phyloP scores from a whole-genome alignment of 2,329 filamentous ascomycete genomes.

The Lasiodiplodia sp. region DNA sequence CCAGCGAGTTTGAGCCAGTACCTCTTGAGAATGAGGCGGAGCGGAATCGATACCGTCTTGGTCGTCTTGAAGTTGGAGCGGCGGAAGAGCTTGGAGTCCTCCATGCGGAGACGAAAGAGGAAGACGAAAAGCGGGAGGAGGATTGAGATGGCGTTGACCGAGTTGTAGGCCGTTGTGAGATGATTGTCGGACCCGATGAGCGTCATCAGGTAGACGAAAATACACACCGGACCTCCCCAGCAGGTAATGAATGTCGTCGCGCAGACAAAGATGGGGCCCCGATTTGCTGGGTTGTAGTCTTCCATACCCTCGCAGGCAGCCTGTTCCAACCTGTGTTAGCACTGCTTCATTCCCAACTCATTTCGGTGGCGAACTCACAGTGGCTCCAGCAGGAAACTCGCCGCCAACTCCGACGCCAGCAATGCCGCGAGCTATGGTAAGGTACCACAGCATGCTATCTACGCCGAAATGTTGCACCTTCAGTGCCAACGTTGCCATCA shows the following conservation, averaged over 20 bases:
- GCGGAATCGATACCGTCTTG: constrained; percentile 59
- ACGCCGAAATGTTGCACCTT: constrained; percentile 51
- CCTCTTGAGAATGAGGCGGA: constrained; percentile 53
- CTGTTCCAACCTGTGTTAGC: constrained; percentile 59
- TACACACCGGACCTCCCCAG: constrained; percentile 18
- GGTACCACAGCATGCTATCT: constrained; percentile 50
- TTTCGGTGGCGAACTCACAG: neutral
- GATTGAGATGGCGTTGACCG: constrained; percentile 53
- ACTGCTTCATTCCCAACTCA: constrained; percentile 45
- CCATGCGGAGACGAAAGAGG: constrained; percentile 60
- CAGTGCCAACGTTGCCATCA: constrained; percentile 49
- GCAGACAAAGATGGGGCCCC: constrained; percentile 14
- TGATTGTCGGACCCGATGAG: constrained; percentile 42
- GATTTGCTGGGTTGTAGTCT: constrained; percentile 55
- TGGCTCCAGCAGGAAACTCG: constrained; percentile 12
- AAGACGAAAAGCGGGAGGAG: constrained; percentile 58
- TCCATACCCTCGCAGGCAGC: constrained; percentile 48
- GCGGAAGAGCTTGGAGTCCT: constrained; percentile 55
- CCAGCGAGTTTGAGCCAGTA: constrained; percentile 60
- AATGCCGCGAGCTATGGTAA: constrained; percentile 53
- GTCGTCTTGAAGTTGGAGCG: constrained; percentile 40
- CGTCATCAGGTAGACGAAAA: constrained; percentile 51
- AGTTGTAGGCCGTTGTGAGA: constrained; percentile 50
- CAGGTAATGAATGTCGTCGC: constrained; percentile 18
- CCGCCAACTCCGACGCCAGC: constrained; percentile 53